Evolutionary conservation across 2,329 filamentous ascomycete species (phyloP).

Genomic region (Fusarium lyarnte): DNA sequence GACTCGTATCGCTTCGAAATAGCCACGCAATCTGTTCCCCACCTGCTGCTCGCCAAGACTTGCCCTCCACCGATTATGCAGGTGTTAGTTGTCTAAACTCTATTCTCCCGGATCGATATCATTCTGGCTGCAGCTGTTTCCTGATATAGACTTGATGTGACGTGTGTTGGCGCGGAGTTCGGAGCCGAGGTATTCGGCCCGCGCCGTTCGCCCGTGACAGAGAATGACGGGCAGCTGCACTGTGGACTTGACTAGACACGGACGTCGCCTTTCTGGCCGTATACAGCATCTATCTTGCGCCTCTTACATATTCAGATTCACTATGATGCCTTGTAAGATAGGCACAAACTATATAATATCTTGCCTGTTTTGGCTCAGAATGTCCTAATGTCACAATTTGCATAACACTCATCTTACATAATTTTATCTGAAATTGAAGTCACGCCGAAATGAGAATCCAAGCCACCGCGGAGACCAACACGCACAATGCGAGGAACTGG

Average conservation of each 20-base stretch:
- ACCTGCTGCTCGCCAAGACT: background rate
- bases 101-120: background rate
- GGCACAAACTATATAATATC: background rate
- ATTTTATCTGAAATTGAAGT: background rate
- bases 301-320: background rate
- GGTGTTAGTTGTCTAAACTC: background rate
- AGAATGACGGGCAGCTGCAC: background rate
- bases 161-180: too few relatives aligned
- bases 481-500: background rate
- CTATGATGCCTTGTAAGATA: background rate
- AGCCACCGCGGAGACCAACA: background rate
- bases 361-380: background rate
- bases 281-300: too few relatives aligned
- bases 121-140: background rate
- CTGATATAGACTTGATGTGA: background rate
- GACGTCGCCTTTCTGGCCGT: too few relatives aligned
- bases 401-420: background rate
- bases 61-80: background rate
- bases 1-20: background rate
- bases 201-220: background rate
- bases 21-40: background rate
- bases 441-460: background rate
- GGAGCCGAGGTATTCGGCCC: background rate
- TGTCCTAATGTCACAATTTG: too few relatives aligned
- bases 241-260: background rate